phyloP scores from a whole-genome alignment of 2,329 filamentous ascomycete species.

The Fusarium buxicola region DNA sequence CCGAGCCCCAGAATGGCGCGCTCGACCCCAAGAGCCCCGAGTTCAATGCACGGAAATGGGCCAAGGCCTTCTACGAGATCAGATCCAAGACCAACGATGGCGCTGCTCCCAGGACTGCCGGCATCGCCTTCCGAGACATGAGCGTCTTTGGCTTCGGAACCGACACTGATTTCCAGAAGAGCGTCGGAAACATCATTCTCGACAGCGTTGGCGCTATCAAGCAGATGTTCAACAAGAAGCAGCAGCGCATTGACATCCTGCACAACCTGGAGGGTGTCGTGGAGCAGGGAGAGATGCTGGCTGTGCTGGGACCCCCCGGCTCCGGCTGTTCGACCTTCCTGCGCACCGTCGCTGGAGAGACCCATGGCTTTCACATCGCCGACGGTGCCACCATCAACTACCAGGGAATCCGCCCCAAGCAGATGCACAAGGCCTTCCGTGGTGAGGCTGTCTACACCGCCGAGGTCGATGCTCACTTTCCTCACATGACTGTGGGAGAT shows the following conservation, averaged over 20 bases:
- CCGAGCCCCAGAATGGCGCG: conserved; percentile 23
- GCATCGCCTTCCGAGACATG: conserved; percentile 72
- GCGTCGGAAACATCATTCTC: conserved; percentile 67
- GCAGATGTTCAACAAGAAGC: conserved; percentile 62
- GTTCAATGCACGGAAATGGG: conserved; percentile 58
- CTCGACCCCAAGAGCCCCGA: conserved; percentile 55
- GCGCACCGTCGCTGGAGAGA: conserved; percentile 83
- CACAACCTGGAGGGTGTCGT: conserved; percentile 73
- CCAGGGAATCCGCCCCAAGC: conserved; percentile 69
- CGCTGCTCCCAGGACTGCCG: conserved; percentile 65
- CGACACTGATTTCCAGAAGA: conserved; percentile 75
- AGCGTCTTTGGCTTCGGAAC: conserved; percentile 73
- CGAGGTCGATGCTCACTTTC: conserved; percentile 83
- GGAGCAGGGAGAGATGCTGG: conserved; percentile 75
- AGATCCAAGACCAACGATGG: conserved; percentile 53
- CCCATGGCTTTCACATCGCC: conserved; percentile 78
- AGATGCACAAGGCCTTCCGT: conserved; percentile 79
- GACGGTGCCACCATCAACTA: conserved; percentile 79
- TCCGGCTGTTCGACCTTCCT: conserved; percentile 82
- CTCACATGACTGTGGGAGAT: conserved; percentile 77
- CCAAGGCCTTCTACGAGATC: conserved; percentile 51
- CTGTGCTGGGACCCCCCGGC: conserved; percentile 75
- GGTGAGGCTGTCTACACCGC: conserved; percentile 87
- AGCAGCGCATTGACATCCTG: conserved; percentile 72
- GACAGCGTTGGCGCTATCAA: conserved; percentile 56